A percentile compares a stretch with the other conserved stretches of the same genome.
Evolutionary conservation across 257 asterid genomes (phyloP).

Genomic region (Primulina huaijiensis): DNA sequence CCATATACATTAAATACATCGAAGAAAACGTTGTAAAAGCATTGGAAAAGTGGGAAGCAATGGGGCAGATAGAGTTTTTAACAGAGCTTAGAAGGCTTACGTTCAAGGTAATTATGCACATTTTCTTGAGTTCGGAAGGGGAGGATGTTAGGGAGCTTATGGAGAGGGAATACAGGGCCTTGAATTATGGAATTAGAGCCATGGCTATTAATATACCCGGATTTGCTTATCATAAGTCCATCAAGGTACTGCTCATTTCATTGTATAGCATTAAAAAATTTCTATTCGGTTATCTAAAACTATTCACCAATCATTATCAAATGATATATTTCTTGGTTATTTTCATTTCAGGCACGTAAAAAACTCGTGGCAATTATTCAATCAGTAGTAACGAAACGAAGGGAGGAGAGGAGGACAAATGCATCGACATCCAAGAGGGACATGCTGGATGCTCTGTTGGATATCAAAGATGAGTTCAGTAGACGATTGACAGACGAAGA

Average conservation of each 20-base stretch:
- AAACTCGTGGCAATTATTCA: conserved; percentile 60
- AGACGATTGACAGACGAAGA: conserved; percentile 65
- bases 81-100: conserved; percentile 76
- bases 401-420: conserved; percentile 34
- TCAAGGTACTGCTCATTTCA: conserved; percentile 47
- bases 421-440: conserved; percentile 41
- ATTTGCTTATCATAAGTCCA: conserved; percentile 72
- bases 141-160: conserved; percentile 59
- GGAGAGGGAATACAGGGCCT: conserved; percentile 68
- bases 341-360: conserved; percentile 66
- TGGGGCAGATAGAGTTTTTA: conserved; percentile 71
- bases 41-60: conserved; percentile 63
- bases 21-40: conserved; percentile 53
- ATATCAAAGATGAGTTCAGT: conserved; percentile 65
- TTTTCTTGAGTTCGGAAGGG: conserved; percentile 71
- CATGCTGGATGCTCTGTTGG: conserved; percentile 80
- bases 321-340: background rate
- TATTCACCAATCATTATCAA: no score
- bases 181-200: conserved; percentile 81
- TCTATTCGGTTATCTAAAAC: no score
- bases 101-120: conserved; percentile 71
- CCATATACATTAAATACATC: conserved; percentile 59
- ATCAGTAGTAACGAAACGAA: conserved; percentile 49
- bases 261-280: no score
- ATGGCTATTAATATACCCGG: conserved; percentile 88